phyloP scores from a whole-genome alignment of 2,329 filamentous ascomycete species.

The Fusarium pseudonygamai region DNA sequence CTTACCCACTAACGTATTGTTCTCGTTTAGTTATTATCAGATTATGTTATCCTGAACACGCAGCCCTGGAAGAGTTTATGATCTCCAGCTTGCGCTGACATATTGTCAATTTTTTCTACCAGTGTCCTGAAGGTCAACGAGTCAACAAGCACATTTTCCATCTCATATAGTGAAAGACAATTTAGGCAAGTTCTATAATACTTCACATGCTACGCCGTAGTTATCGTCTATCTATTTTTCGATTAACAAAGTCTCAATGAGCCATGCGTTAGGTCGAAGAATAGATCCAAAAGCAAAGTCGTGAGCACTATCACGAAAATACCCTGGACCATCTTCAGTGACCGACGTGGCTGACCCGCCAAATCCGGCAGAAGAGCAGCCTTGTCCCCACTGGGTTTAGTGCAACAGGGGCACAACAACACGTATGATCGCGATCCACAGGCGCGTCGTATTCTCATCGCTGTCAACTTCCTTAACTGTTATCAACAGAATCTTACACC shows the following conservation, averaged over 20 bases:
- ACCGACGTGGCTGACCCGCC: no score
- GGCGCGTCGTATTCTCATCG: background rate
- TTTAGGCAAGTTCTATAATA: no score
- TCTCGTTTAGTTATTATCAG: no score
- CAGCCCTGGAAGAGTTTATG: no score
- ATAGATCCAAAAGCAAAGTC: no score
- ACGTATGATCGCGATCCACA: background rate
- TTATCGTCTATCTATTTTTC: background rate
- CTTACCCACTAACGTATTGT: accelerated
- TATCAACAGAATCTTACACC: accelerated
- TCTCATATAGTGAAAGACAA: accelerated
- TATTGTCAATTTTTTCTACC: no score
- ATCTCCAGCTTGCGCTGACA: no score
- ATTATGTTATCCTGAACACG: no score
- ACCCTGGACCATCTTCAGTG: background rate
- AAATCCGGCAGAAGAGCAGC: accelerated
- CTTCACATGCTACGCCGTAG: accelerated
- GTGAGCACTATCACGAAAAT: background rate
- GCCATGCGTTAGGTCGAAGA: accelerated
- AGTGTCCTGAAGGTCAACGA: no score
- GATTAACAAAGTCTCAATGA: accelerated
- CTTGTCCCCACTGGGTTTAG: background rate
- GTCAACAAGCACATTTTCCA: no score
- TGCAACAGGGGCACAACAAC: background rate
- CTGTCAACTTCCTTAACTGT: background rate